phyloP scores from a whole-genome alignment of 2,329 filamentous ascomycete genomes.

The Fusarium ramigenum region DNA sequence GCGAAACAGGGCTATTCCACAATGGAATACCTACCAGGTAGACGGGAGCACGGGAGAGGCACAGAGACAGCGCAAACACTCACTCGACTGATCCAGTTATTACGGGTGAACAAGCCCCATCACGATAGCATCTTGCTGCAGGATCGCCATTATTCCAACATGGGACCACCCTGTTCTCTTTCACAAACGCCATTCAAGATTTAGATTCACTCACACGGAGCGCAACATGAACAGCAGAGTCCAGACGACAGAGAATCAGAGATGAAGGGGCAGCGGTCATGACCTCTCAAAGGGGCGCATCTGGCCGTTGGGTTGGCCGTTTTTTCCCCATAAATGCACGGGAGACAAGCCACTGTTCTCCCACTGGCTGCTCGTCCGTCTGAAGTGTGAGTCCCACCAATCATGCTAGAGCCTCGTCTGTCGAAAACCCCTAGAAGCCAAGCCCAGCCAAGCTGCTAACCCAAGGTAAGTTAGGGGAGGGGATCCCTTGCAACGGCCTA shows the following conservation, averaged over 20 bases:
- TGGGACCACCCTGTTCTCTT: conserved; percentile 13
- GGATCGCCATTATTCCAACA: conserved; percentile 18
- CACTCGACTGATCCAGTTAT: conserved; percentile 6
- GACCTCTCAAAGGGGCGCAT: conserved; percentile 21
- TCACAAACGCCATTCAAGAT: neutral
- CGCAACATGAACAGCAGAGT: neutral
- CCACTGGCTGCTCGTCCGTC: conserved; percentile 21
- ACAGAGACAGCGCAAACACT: neutral
- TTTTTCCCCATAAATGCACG: conserved; percentile 23
- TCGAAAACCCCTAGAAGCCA: conserved; percentile 8
- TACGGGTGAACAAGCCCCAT: conserved; percentile 23
- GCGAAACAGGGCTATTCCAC: conserved; percentile 26
- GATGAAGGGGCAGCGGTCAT: conserved; percentile 33
- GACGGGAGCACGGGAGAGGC: neutral
- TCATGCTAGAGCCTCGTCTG: neutral
- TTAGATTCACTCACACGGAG: conserved; percentile 1
- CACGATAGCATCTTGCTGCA: neutral
- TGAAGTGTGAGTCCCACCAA: conserved; percentile 23
- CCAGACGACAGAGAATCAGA: conserved; percentile 6
- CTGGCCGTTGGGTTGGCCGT: conserved; percentile 22
- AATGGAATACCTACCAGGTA: neutral
- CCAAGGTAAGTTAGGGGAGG: neutral
- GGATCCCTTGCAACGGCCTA: conserved; percentile 6
- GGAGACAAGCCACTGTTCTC: conserved; percentile 20
- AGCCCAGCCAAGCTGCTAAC: neutral